Conservation (phyloP, 768 basidiomycete genomes). For the Macrolepiota albuminosa region DNA sequence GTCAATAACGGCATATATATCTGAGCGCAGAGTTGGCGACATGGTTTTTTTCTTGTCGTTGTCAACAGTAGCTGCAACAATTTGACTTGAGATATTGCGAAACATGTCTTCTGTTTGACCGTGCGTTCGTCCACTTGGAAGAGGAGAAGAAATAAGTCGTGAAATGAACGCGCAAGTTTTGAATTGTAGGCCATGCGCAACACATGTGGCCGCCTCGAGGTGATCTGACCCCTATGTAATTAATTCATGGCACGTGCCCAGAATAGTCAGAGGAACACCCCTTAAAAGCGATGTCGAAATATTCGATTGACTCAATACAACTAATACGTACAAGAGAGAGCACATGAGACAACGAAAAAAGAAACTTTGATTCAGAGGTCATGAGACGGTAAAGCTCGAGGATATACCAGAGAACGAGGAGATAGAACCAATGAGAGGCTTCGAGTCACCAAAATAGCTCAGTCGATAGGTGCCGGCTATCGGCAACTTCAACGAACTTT, state of each 20-base stretch:
- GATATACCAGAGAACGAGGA: conserved; percentile 59
- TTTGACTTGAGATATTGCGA: conserved; percentile 38
- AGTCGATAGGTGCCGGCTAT: conserved; percentile 69
- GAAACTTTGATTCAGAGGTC: conserved; percentile 12
- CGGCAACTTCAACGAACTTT: conserved; percentile 1
- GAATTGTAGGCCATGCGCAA: conserved; percentile 11
- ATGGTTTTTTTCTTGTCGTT: conserved; percentile 39
- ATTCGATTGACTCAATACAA: background rate
- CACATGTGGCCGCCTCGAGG: conserved; percentile 37
- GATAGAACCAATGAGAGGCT: conserved; percentile 59
- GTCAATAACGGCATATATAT: conserved; percentile 47
- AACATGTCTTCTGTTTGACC: conserved; percentile 33
- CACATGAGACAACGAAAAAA: background rate
- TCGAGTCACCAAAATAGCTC: conserved; percentile 72
- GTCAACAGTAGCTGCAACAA: conserved; percentile 27
- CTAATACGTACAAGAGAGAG: conserved; percentile 3
- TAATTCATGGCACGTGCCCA: conserved; percentile 2
- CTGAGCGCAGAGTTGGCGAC: conserved; percentile 44
- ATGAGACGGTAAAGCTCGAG: conserved; percentile 55
- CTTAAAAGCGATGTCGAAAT: background rate
- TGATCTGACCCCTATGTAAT: conserved; percentile 4
- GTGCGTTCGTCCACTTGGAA: conserved; percentile 1
- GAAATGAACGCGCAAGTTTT: conserved; percentile 6
- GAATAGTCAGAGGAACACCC: background rate
- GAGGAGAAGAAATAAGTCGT: background rate